Conservation (phyloP, 352 stramenopile species). For the Peronosclerospora sorghi region DNA sequence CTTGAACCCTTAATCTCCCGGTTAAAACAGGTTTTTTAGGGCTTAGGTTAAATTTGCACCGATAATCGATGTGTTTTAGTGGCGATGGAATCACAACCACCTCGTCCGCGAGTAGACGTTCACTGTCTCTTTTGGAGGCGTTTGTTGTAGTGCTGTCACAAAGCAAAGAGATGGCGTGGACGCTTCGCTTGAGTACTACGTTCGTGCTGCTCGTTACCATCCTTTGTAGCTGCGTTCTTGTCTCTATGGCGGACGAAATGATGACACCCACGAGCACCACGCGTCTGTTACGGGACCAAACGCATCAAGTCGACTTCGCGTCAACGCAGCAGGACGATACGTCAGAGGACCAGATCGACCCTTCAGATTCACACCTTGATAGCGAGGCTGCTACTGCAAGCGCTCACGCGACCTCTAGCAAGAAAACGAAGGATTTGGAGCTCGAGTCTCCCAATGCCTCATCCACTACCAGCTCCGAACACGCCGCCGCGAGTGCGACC, state of each 20-base stretch:
- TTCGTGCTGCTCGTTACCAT: conserved; percentile 15
- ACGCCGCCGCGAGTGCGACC: conserved; percentile 3
- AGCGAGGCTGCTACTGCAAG: background rate
- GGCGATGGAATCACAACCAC: too few relatives aligned
- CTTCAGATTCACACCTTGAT: too few relatives aligned
- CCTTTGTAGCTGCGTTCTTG: conserved; percentile 3
- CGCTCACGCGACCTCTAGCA: background rate
- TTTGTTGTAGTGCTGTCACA: too few relatives aligned
- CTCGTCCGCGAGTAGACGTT: too few relatives aligned
- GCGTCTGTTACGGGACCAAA: conserved; percentile 6
- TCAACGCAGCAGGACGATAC: background rate
- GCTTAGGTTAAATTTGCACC: too few relatives aligned
- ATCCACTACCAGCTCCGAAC: conserved; percentile 5
- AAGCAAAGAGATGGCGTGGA: conserved; percentile 10
- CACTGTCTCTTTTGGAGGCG: too few relatives aligned
- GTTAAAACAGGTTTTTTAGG: too few relatives aligned
- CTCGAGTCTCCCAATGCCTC: background rate
- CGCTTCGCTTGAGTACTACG: conserved; percentile 1
- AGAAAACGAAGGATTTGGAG: background rate
- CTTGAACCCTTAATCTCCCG: too few relatives aligned
- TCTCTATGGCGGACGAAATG: conserved; percentile 6
- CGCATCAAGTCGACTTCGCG: conserved; percentile 1
- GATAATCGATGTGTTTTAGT: too few relatives aligned
- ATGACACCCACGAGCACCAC: background rate
- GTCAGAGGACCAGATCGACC: background rate